Percentiles rank a stretch among this genome's conserved stretches.
phyloP scores from a whole-genome alignment of 2,329 filamentous ascomycete genomes.

The Albifimbria verrucaria region DNA sequence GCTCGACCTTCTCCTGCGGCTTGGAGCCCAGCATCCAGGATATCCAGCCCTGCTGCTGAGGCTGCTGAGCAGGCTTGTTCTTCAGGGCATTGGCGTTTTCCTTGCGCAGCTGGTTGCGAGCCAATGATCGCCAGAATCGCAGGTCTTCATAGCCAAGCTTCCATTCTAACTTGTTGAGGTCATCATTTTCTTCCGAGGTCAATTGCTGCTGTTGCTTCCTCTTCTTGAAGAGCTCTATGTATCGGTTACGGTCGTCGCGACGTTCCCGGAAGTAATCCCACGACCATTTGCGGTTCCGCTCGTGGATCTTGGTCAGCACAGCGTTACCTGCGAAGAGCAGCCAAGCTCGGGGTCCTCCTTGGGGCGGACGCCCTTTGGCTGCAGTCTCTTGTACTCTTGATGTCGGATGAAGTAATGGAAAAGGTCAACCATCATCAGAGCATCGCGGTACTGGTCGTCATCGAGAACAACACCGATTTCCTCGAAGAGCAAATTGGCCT shows the following conservation, averaged over 20 bases:
- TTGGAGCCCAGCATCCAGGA: constrained; percentile 90
- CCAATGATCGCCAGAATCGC: constrained; percentile 93
- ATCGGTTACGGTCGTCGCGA: constrained; percentile 81
- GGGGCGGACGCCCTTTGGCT: constrained; percentile 75
- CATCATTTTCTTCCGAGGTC: constrained; percentile 65
- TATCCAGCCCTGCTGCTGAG: constrained; percentile 80
- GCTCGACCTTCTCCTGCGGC: constrained; percentile 57
- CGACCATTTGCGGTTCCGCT: constrained; percentile 87
- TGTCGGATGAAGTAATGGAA: constrained; percentile 99
- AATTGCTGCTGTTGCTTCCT: constrained; percentile 74
- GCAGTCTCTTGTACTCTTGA: constrained; percentile 91
- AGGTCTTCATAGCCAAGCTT: constrained; percentile 93
- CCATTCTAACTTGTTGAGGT: constrained; percentile 74
- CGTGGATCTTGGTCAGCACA: constrained; percentile 89
- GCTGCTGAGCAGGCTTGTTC: constrained; percentile 33
- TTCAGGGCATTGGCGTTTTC: constrained; percentile 90
- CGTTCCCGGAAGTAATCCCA: constrained; percentile 95
- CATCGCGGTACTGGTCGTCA: constrained; percentile 95
- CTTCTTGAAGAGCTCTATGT: constrained; percentile 96
- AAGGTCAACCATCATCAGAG: constrained; percentile 94
- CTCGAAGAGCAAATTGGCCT: constrained; percentile 88
- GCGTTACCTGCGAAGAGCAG: constrained; percentile 86
- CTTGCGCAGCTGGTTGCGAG: constrained; percentile 90
- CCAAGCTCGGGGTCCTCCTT: constrained; percentile 92
- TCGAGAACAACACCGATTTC: constrained; percentile 98